Evolutionary conservation across 768 basidiomycete species (phyloP), one percentile per base, ranked within the genome.

Genomic region (Psilocybe subaeruginosa): DNA sequence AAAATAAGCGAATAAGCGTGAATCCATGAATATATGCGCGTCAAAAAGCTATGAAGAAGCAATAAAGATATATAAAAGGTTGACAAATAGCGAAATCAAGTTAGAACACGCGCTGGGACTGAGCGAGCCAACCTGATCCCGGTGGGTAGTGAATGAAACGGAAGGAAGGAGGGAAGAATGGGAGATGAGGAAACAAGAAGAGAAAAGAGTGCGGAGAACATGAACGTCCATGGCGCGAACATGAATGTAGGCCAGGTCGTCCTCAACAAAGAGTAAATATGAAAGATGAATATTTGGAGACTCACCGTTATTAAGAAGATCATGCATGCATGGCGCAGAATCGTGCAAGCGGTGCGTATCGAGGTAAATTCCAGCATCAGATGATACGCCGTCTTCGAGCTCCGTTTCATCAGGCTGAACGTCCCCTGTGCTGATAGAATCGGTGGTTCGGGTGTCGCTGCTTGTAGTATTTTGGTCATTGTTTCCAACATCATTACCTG

Each of bases 321-420:
- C 66, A 61, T 69, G 67, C 68, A 71, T 69, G 47, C 63, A 67
- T 47, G 64, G 59, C 19, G 62, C 68, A 47, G 73, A 74, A 59
- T 74, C 69, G 59, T 74, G 69, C 61, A 76, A 64, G 23, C 70
- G 71, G 47, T 74, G 71, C 49, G 69, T 68, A 53, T 71, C 70
- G 47, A 78, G 69, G 56, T 76, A 77, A 16, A 78, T 77, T 62
- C 78, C 77, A 41, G 78, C 70, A 27, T 73, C 33, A 35, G 33
- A 35, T 35, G 33, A 11, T 35, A 7, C 66, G 63, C 62, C 61
- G 54, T 68, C 68, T 52, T 69, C 66, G 39, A 49, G 60, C 16
- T 65, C 66, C 35, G 58, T 52, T 8, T 54, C 54, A 8, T 54
- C 52, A 16, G 46, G 48, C 3, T 49, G 48, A 35, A 51, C 56